Evolutionary conservation across 495 filamentous ascomycete genomes (phyloP), one percentile per base, ranked within the genome.

Genomic region (Hypoxylon rickii): DNA sequence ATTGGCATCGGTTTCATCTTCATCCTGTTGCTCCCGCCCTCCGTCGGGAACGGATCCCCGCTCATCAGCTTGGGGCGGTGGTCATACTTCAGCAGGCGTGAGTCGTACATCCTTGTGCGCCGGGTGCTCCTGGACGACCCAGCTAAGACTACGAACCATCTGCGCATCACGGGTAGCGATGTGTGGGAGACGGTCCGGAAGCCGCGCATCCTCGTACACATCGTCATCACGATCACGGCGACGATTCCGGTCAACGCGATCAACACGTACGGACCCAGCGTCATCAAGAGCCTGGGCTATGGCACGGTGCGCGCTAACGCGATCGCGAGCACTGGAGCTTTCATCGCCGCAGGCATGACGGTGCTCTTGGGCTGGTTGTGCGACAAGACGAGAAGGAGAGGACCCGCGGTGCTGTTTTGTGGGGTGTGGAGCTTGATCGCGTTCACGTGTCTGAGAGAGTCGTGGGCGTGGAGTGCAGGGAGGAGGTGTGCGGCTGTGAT

Each of bases 1-100:
- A 65, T 85, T 7, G 66, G 75, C 40, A 73, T 78, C 11, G 81
- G 73, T 3, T 56, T 79, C 19, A 31, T 80, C 8, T 83, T 85
- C 59, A 68, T 78, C 22, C 66, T 75, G 1, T 50, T 81, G 8
- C 73, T 83, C 3, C 81, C 82, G 0, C 66, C 70, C 0, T 67
- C 66, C 1, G 70, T 68, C 0, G 71, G 69, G 3, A 70, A 78
- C 18, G 71, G 74, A 1, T 70, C 64, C 7, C 73, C 80, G 0
- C 65, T 80, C 6, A 74, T 79, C 22, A 59, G 72, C 24, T 61
- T 76, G 20, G 74, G 29, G 37, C 67, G 37, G 69, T 72, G 77
- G 42, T 58, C 58, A n/a, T 73, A 70, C 38, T 73, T 75, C 44
- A 69, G 33, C 44, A 55, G 65, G 29, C 65, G 71, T 1, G 73